Conservation (phyloP, 345 rosid genomes). For the Acer saccharum region DNA sequence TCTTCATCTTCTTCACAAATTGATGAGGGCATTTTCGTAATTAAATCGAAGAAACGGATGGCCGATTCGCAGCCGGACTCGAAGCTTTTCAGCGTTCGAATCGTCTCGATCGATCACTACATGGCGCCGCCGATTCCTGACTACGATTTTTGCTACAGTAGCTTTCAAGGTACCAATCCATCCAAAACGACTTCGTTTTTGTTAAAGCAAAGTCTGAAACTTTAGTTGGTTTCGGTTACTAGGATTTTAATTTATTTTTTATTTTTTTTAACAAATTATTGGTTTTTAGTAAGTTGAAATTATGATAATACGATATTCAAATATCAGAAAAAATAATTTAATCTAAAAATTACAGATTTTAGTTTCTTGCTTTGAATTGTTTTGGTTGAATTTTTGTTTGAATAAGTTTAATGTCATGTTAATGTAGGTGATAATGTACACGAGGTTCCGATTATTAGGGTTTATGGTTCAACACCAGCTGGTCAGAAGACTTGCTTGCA, state of each 20-base stretch:
- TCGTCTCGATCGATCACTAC: slow-evolving; percentile 81
- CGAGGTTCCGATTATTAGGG: slow-evolving; percentile 82
- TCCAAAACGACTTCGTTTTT: neutral
- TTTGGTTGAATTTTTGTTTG: neutral
- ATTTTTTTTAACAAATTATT: neutral
- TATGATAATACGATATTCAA: neutral
- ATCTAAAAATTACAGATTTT: neutral
- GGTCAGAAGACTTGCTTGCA: slow-evolving; percentile 98
- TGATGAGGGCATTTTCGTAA: neutral
- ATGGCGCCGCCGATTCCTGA: slow-evolving; percentile 83
- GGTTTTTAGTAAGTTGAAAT: neutral
- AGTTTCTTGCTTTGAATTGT: neutral
- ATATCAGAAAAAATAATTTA: neutral
- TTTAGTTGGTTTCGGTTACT: neutral
- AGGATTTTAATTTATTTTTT: neutral
- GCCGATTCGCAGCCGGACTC: slow-evolving; percentile 46
- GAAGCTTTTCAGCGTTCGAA: slow-evolving; percentile 71
- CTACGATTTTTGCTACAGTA: slow-evolving; percentile 73
- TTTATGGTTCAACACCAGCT: slow-evolving; percentile 89
- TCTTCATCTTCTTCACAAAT: neutral
- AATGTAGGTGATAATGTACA: slow-evolving; percentile 75
- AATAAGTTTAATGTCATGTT: neutral
- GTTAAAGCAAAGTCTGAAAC: neutral
- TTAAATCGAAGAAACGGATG: slow-evolving; percentile 27
- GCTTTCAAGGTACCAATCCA: slow-evolving; percentile 63